These are phyloP conservation scores for Botryotinia convoluta DNA, from an alignment of 2,329 filamentous ascomycete species.

Conservation along the genomic window DNA sequence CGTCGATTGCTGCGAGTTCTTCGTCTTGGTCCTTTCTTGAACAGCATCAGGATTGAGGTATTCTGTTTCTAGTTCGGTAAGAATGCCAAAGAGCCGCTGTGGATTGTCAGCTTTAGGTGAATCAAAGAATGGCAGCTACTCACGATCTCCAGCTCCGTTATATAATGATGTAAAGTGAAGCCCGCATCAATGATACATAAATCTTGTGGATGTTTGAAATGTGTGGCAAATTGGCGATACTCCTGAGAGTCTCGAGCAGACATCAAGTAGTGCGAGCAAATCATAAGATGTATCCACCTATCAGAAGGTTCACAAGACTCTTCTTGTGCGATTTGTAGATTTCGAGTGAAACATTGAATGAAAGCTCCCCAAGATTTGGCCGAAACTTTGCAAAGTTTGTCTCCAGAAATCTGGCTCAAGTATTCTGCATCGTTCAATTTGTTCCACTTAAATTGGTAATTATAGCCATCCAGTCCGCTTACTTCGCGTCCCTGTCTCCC, in stretches of 20 bases:
- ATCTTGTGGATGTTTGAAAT: background rate
- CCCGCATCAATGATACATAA: background rate
- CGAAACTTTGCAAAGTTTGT: background rate
- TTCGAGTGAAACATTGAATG: slow-evolving; percentile 12
- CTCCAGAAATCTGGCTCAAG: background rate
- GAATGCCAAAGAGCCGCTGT: slow-evolving; percentile 6
- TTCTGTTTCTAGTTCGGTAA: slow-evolving; percentile 6
- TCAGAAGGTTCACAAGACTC: background rate
- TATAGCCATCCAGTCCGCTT: background rate
- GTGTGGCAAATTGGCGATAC: background rate
- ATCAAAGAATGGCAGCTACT: background rate
- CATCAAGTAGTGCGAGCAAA: slow-evolving; percentile 15
- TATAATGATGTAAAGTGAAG: slow-evolving; percentile 10
- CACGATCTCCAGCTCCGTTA: slow-evolving; percentile 16
- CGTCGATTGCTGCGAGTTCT: background rate
- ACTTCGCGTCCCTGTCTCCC: background rate
- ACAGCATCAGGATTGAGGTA: slow-evolving; percentile 1
- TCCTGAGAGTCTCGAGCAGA: slow-evolving; percentile 2
- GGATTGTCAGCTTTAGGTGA: background rate
- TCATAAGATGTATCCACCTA: slow-evolving; percentile 15
- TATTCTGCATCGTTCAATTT: slow-evolving; percentile 5
- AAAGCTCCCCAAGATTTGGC: background rate
- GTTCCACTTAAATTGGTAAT: slow-evolving; percentile 9
- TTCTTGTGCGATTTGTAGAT: slow-evolving; percentile 8
- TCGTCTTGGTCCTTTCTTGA: background rate